These are phyloP conservation scores for Leishmania major DNA, from an alignment of 208 protist genomes.

Conservation along the genomic window DNA sequence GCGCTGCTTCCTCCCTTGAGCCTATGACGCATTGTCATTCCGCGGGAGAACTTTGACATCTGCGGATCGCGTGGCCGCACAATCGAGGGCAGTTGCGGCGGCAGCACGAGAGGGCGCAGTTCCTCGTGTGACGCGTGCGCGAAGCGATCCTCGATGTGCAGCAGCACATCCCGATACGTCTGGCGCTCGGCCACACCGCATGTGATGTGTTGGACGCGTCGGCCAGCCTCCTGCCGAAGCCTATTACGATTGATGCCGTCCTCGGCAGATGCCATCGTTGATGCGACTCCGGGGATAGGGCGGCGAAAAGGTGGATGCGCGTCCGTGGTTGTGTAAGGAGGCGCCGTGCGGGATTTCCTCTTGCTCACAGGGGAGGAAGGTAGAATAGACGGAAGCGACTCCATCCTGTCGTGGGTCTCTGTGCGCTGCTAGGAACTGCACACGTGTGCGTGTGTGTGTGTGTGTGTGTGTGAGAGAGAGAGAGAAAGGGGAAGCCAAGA, in stretches of 20 bases:
- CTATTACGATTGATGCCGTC: constrained; percentile 30
- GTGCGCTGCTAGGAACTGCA: neutral
- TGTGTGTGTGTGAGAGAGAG: neutral
- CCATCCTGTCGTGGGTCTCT: neutral
- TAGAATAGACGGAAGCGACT: constrained; percentile 10
- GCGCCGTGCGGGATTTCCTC: neutral
- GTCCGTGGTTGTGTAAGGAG: neutral
- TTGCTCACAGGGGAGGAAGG: neutral
- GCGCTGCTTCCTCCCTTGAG: neutral
- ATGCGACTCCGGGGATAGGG: neutral
- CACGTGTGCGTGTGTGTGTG: neutral
- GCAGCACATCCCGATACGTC: constrained; percentile 55
- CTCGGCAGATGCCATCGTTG: constrained; percentile 5
- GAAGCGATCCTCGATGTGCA: constrained; percentile 61
- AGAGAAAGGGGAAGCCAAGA: no score
- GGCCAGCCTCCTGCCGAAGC: constrained; percentile 28
- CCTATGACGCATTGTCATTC: constrained; percentile 16
- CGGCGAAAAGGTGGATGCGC: neutral
- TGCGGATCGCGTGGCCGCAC: constrained; percentile 39
- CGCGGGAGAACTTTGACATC: constrained; percentile 36
- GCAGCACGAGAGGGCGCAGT: constrained; percentile 50
- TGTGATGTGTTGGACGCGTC: constrained; percentile 29
- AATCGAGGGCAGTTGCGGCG: constrained; percentile 43
- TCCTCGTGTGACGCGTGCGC: constrained; percentile 17
- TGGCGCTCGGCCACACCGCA: constrained; percentile 30